A percentile compares a stretch with the other conserved stretches of the same genome.
Evolutionary conservation across 139 green algal genomes (phyloP).

Genomic region (Zygnema circumcarinatum): DNA sequence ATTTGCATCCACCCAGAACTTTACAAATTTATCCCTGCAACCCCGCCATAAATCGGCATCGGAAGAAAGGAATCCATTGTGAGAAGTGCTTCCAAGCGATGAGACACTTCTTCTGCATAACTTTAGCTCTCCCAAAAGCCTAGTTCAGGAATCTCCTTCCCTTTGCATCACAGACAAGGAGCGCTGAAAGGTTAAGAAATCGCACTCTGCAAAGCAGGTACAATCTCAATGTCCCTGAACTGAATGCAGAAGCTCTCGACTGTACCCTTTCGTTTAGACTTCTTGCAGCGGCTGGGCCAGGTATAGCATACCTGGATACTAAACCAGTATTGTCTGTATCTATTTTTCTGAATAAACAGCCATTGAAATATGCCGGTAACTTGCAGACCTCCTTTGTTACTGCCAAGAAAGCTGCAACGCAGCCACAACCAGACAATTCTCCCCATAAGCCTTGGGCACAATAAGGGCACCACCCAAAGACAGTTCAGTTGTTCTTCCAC

Average conservation of each 20-base stretch:
- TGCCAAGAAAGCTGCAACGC: slow-evolving; percentile 42
- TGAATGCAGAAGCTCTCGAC: no score
- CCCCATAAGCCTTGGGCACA: no score
- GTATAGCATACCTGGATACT: slow-evolving; percentile 52
- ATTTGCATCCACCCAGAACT: slow-evolving; percentile 40
- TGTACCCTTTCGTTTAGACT: no score
- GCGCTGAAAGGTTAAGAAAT: no score
- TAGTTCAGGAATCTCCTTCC: no score
- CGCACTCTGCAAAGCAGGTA: no score
- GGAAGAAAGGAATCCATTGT: neutral
- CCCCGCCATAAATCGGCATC: neutral
- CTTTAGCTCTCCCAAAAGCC: neutral
- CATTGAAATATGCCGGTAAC: slow-evolving; percentile 79
- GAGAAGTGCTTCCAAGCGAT: neutral
- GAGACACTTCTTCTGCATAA: neutral
- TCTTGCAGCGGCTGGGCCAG: no score
- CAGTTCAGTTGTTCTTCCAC: no score
- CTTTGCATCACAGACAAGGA: no score
- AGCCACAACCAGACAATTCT: no score
- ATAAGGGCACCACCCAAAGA: no score
- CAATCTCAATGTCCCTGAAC: no score
- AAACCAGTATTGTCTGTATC: slow-evolving; percentile 41
- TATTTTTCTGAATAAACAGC: slow-evolving; percentile 45
- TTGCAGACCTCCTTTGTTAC: slow-evolving; percentile 78
- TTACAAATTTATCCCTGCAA: slow-evolving; percentile 43